phyloP scores from a whole-genome alignment of 768 basidiomycete genomes.

The Tylopilus sp. region DNA sequence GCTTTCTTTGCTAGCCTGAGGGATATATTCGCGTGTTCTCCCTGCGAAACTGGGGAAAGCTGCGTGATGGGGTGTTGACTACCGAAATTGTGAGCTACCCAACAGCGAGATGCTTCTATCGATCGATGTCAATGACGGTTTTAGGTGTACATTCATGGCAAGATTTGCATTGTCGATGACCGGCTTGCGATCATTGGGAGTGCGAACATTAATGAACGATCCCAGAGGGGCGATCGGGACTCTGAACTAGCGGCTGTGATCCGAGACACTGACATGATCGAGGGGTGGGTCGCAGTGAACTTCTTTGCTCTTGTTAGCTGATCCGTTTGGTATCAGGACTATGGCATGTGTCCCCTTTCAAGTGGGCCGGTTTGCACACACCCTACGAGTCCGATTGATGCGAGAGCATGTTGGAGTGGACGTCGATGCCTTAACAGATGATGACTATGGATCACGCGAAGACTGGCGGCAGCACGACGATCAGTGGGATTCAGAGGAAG shows the following conservation, averaged over 20 bases:
- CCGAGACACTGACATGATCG: conserved; percentile 95
- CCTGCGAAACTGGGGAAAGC: conserved; percentile 89
- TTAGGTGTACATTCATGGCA: conserved; percentile 82
- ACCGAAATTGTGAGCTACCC: conserved; percentile 72
- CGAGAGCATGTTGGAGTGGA: conserved; percentile 94
- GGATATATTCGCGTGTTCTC: conserved; percentile 91
- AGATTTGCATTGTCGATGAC: conserved; percentile 85
- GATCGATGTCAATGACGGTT: conserved; percentile 18
- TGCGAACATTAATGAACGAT: conserved; percentile 97
- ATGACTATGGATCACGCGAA: conserved; percentile 57
- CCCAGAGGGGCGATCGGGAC: conserved; percentile 93
- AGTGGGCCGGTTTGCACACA: conserved; percentile 97
- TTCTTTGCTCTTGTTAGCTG: neutral
- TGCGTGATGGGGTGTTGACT: conserved; percentile 76
- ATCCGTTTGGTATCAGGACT: conserved; percentile 43
- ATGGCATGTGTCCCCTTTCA: conserved; percentile 95
- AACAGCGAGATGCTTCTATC: neutral
- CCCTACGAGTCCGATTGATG: conserved; percentile 91
- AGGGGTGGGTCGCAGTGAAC: conserved; percentile 54
- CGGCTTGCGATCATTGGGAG: conserved; percentile 92
- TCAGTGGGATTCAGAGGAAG: conserved; percentile 69
- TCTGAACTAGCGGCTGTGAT: conserved; percentile 93
- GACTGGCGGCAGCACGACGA: conserved; percentile 45
- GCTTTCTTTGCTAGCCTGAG: conserved; percentile 66
- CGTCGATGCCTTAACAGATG: conserved; percentile 82